Base-by-base conservation (phyloP, 2,329 filamentous ascomycete species). In the Phialocephala sp. region DNA sequence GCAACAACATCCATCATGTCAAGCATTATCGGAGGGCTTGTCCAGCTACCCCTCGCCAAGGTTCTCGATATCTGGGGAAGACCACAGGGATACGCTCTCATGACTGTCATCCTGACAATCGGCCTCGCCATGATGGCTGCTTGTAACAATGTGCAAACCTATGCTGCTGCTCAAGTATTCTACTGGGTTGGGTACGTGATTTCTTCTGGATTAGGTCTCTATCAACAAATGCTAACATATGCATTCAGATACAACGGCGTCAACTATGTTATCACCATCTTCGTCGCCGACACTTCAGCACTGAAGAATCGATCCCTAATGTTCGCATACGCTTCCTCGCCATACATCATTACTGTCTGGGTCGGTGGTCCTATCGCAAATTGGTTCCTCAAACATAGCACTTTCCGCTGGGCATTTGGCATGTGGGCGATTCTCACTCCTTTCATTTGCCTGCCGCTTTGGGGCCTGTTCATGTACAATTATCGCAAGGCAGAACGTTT, bases 321-420 rank as follows among this genome's bases (percentile, higher is more conserved):
- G 27, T 66, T 70, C 24, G 66, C 70, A 11, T 72, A 70, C 32
- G 41, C 65, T 8, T 55, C 65, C 4, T 71, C 71, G 2, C 71
- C 72, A 45, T 89, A 87, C 71, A 83, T 91, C 59, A 82, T 86
- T 68, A 90, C 88, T 2, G 84, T 87, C 1, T 91, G 87, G 52
- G 84, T 86, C 4, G 83, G 86, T 0, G 84, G 81, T 20, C 56
- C 59, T 15, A 83, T 89, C 65, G 84, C 85, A 0, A 78, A 84
- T n/a, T 77, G 79, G 0, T 84, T 89, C 63, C 79, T 87, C 56
- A n/a, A n/a, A n/a, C 77, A 82, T 2, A 77, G 82, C 3, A 86
- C 83, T 52, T 91, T 86, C 84, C 82, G 87, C 47, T 91, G 89
- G 89, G 88, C 82, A 0, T 91, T 89, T 72, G 89, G 87, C 36